Base-by-base conservation (phyloP, 2,329 filamentous ascomycete species). In the Colletotrichum somersetense region DNA sequence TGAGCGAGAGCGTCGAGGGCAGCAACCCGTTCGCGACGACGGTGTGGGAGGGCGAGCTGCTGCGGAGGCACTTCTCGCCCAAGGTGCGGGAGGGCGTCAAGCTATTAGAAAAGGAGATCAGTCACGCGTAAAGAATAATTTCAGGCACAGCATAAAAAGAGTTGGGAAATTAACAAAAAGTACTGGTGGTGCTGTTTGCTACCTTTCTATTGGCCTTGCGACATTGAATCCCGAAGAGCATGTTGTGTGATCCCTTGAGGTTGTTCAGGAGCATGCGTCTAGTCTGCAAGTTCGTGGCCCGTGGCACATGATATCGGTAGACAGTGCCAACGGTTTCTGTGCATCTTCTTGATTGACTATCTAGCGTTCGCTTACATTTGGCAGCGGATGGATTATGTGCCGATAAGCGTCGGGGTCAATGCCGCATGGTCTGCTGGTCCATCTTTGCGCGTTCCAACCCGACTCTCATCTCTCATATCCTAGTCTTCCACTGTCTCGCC, bases 11-110 rank as follows among this genome's bases (percentile, higher is more conserved):
- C 74, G 89, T 97, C 4, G 96, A 98, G 81, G 91, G 89, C 10
- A 95, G 92, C 75, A 98, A 98, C 82, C 95, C 96, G 0, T 97
- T 96, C 81, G 93, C 95, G 0, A 90, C 91, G 5, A 98, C 94
- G 0, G 88, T 97, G 0, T 99, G 96, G 96, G 96, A 98, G 80
- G 95, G 94, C 0, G 96, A 98, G 83, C 79, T 99, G 70, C 80
- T 99, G 77, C 87, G 92, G 79, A 88, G 89, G 75, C 96, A 99
- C 83, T 99, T 93, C 80, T 95, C 93, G 76, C 96, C 95, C 8
- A 91, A 91, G 78, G 92, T 99, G 1, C 88, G 94, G 75, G 94
- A 97, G 77, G 92, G 92, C 1, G 85, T 93, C 5, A 88, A 88
- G 80, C 81, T 88, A 56, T 83, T 95, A 79, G 92, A 95, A 79